phyloP scores from a whole-genome alignment of 2,329 filamentous ascomycete genomes.

The Aureobasidium sp. region DNA sequence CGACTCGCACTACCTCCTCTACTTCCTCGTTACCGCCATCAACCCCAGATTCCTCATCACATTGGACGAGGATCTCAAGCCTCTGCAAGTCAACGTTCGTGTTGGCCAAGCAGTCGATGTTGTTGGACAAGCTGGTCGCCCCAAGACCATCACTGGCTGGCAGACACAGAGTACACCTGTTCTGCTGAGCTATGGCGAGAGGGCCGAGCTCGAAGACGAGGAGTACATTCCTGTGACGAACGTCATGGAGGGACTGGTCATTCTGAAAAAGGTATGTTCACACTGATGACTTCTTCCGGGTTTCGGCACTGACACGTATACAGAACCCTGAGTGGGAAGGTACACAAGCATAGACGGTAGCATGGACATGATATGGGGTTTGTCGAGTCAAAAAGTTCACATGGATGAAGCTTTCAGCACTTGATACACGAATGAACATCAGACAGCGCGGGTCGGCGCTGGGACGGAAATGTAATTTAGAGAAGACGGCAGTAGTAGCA shows the following conservation, averaged over 20 bases:
- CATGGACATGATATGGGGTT: conserved; percentile 2
- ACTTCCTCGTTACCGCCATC: conserved; percentile 95
- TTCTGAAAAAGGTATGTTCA: conserved; percentile 80
- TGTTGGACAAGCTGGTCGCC: conserved; percentile 90
- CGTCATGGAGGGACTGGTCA: conserved; percentile 89
- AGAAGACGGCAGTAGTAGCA: conserved; percentile 6
- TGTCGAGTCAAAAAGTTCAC: conserved; percentile 7
- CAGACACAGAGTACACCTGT: conserved; percentile 99
- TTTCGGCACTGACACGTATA: conserved; percentile 9
- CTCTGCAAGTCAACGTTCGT: conserved; percentile 88
- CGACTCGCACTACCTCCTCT: conserved; percentile 84
- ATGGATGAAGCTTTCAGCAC: not conserved
- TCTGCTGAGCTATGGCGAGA: conserved; percentile 84
- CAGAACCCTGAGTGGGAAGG: conserved; percentile 30
- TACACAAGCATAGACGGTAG: conserved; percentile 18
- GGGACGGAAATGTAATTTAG: conserved; percentile 14
- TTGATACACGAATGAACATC: not conserved
- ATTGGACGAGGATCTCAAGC: conserved; percentile 88
- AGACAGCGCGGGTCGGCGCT: not conserved
- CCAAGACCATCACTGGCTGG: conserved; percentile 99
- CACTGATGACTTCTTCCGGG: not conserved
- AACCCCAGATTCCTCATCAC: conserved; percentile 94
- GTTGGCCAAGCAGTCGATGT: conserved; percentile 98
- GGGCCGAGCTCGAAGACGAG: conserved; percentile 95
- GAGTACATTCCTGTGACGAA: conserved; percentile 89